A percentile compares a stretch with the other conserved stretches of the same genome.
These are phyloP conservation scores for Leccinum incarnatum DNA, from an alignment of 768 basidiomycete species.

Conservation along the genomic window DNA sequence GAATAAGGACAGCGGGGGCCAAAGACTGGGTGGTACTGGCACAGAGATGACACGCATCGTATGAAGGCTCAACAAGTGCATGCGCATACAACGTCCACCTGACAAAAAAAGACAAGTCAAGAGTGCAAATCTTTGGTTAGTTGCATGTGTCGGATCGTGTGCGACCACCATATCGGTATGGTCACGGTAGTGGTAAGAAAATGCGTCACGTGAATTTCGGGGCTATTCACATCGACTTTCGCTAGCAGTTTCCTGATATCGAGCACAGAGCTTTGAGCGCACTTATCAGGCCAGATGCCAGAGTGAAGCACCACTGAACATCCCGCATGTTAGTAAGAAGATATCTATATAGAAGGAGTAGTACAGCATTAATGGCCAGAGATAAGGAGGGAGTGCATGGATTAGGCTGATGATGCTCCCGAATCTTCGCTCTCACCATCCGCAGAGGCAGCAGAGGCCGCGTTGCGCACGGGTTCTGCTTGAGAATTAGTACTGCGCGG, in stretches of 20 bases:
- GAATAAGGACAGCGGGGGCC: not conserved
- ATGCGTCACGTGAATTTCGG: conserved; percentile 12
- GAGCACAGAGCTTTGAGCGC: conserved; percentile 15
- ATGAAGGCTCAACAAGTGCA: conserved; percentile 7
- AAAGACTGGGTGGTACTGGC: not conserved
- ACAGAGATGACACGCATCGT: not conserved
- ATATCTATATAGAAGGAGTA: conserved; percentile 35
- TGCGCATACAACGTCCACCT: conserved; percentile 16
- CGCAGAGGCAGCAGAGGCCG: conserved; percentile 38
- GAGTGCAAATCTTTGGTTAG: conserved; percentile 1
- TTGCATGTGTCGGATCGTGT: conserved; percentile 10
- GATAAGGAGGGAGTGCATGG: conserved; percentile 25
- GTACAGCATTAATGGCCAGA: conserved; percentile 29
- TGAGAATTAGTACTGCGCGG: conserved; percentile 17
- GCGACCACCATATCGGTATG: conserved; percentile 8
- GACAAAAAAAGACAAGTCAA: conserved; percentile 1
- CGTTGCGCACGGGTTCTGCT: conserved; percentile 66
- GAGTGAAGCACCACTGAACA: conserved; percentile 17
- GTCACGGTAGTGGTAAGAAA: not conserved
- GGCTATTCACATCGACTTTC: not conserved
- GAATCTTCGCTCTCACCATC: conserved; percentile 63
- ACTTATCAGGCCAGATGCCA: conserved; percentile 20
- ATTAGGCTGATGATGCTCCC: conserved; percentile 33
- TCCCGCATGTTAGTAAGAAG: conserved; percentile 23
- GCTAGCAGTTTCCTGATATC: not conserved